Evolutionary conservation across 495 filamentous ascomycete species (phyloP).

Genomic region (Pyronema omphalodes): DNA sequence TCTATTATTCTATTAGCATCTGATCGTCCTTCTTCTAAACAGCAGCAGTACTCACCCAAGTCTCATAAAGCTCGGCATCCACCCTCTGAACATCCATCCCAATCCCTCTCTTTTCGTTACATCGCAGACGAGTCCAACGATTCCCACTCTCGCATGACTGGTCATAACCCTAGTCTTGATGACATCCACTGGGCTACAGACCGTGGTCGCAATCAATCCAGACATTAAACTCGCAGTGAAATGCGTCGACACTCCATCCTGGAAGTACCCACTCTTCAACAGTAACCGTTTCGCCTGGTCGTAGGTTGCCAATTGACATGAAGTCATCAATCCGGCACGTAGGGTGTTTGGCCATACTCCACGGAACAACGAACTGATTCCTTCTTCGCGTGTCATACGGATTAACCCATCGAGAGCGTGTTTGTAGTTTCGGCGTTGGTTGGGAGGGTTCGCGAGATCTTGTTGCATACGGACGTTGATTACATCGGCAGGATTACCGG

Average conservation of each 20-base stretch:
- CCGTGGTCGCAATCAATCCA: slow-evolving; percentile 84
- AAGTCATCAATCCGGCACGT: slow-evolving; percentile 85
- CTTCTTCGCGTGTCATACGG: slow-evolving; percentile 65
- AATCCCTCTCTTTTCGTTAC: slow-evolving; percentile 63
- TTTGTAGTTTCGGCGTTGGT: slow-evolving; percentile 67
- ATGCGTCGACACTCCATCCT: slow-evolving; percentile 65
- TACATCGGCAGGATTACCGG: slow-evolving; percentile 87
- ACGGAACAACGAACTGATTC: slow-evolving; percentile 48
- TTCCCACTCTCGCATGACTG: slow-evolving; percentile 40
- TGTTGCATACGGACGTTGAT: slow-evolving; percentile 98
- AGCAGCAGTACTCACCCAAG: slow-evolving; percentile 34
- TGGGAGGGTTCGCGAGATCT: slow-evolving; percentile 59
- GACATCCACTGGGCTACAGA: slow-evolving; percentile 89
- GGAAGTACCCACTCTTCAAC: slow-evolving; percentile 45
- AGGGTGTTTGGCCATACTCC: slow-evolving; percentile 84
- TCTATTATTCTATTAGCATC: slow-evolving; percentile 24
- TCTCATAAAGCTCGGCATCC: slow-evolving; percentile 91
- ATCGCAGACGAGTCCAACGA: slow-evolving; percentile 41
- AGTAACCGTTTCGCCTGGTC: slow-evolving; percentile 76
- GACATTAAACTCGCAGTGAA: slow-evolving; percentile 73
- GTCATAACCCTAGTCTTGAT: slow-evolving; percentile 95
- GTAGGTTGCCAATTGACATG: slow-evolving; percentile 75
- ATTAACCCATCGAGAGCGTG: slow-evolving; percentile 74
- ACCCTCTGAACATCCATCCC: slow-evolving; percentile 89
- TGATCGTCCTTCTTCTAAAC: slow-evolving; percentile 1